Evolutionary conservation across 306 rosid genomes (phyloP), one percentile per base, ranked within the genome.

Genomic region (Rubus idaeus): DNA sequence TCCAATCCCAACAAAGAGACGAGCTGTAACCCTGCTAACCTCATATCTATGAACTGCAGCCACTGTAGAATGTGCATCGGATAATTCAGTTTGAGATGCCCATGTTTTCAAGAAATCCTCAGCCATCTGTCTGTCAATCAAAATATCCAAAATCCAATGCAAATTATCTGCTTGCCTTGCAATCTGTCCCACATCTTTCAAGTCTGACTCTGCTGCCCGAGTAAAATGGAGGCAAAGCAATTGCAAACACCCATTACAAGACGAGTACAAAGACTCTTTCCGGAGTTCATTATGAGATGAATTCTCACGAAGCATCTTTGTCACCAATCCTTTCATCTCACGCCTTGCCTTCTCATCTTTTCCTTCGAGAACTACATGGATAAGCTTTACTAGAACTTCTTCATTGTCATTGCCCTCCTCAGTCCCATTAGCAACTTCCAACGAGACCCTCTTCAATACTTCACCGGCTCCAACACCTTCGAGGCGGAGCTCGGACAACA

Each of bases 341-440:
- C 98, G 87, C 81, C 96, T 88, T 1, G 99, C 99, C 79, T 96
- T 96, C 83, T 96, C 99, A 45, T 96, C 99, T 87, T 92, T 96
- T 7, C 99, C 99, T 86, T 96, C 99, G 74, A 96, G 98, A 80
- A 96, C 99, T 18, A 96, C 97, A 71, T 84, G 91, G 39, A 96
- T 81, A 77, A 96, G 98, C 80, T 92, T 96, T n/a, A 92, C 86
- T 63, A 96, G 80, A 56, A 92, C 93, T 83, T 88, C 97, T 76
- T 96, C 98, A 39, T 91, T 96, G 77, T 90, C 97, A 77, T 77
- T 88, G 57, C 84, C 89, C 79, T 92, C 97, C 75, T 91, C 96
- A 60, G 79, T 79, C 73, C 91, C 97, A 83, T 81, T 78, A 23
- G 85, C 70, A 78, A 83, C 87, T 64, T 92, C 99, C 39, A 84